Evolutionary conservation across 1,139 yeast species (phyloP).

Genomic region (Geotrichum macrosporum): DNA sequence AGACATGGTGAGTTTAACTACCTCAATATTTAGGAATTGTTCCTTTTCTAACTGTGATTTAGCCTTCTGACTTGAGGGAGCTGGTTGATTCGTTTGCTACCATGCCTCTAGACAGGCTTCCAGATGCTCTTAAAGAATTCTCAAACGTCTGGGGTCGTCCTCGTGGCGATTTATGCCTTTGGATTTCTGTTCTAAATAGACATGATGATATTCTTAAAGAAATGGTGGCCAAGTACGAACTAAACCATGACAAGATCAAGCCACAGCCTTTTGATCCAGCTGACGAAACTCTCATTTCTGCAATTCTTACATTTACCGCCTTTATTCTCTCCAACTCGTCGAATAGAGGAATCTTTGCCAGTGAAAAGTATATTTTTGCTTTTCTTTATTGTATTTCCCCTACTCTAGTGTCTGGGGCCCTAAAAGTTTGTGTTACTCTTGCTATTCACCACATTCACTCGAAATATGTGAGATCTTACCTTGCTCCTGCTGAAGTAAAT

Average conservation of each 20-base stretch:
- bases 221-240: constrained; percentile 51
- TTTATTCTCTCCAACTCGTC: constrained; percentile 66
- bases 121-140: constrained; percentile 36
- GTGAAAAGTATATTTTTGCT: constrained; percentile 57
- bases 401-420: constrained; percentile 55
- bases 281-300: constrained; percentile 49
- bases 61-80: constrained; percentile 43
- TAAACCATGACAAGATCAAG: constrained; percentile 45
- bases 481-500: constrained; percentile 32
- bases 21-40: background rate
- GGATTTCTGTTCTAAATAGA: constrained; percentile 72
- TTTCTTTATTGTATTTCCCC: constrained; percentile 60
- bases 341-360: constrained; percentile 62
- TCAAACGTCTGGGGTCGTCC: constrained; percentile 55
- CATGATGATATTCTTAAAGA: constrained; percentile 64
- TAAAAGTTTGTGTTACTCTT: constrained; percentile 58
- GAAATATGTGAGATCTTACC: constrained; percentile 43
- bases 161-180: constrained; percentile 66
- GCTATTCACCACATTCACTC: constrained; percentile 54
- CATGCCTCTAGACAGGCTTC: constrained; percentile 39
- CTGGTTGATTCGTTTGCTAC: constrained; percentile 41
- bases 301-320: constrained; percentile 59
- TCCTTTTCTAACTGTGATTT: constrained; percentile 21
- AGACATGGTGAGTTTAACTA: constrained; percentile 30
- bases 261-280: constrained; percentile 41